Evolutionary conservation across 768 basidiomycete species (phyloP).

Genomic region (Rossbeevera mucosa): DNA sequence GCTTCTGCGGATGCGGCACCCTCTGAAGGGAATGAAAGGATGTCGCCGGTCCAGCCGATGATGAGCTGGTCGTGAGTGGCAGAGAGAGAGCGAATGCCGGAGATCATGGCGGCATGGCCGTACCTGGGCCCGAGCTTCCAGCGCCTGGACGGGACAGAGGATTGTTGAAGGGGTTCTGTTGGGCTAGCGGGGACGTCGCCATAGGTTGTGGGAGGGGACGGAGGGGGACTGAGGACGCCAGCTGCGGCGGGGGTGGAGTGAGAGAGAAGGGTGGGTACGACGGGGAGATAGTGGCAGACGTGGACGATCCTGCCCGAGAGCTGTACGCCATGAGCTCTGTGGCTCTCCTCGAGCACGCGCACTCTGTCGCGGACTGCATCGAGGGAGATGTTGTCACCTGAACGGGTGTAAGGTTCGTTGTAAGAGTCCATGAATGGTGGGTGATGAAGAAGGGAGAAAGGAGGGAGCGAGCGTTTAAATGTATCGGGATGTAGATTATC

Average conservation of each 20-base stretch:
- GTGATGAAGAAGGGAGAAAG: not conserved
- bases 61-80: conserved; percentile 86
- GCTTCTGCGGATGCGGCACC: conserved; percentile 27
- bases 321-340: conserved; percentile 61
- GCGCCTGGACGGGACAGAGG: conserved; percentile 24
- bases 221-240: conserved; percentile 67
- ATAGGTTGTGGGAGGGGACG: conserved; percentile 64
- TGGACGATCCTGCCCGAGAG: conserved; percentile 90
- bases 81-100: conserved; percentile 82
- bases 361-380: conserved; percentile 74
- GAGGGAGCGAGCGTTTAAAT: conserved; percentile 17
- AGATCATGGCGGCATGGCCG: conserved; percentile 93
- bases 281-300: conserved; percentile 85
- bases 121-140: conserved; percentile 81
- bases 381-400: conserved; percentile 62
- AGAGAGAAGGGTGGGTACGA: conserved; percentile 58
- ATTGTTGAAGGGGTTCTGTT: conserved; percentile 7
- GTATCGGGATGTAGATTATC: conserved; percentile 25
- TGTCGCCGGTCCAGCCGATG: conserved; percentile 92
- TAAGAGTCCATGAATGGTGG: conserved; percentile 60
- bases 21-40: conserved; percentile 46
- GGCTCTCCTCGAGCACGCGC: conserved; percentile 63
- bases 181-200: conserved; percentile 44
- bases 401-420: conserved; percentile 62
- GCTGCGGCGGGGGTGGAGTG: conserved; percentile 28